Base-by-base conservation (phyloP, 2,329 filamentous ascomycete genomes). In the Ascocoryne sarcoides region DNA sequence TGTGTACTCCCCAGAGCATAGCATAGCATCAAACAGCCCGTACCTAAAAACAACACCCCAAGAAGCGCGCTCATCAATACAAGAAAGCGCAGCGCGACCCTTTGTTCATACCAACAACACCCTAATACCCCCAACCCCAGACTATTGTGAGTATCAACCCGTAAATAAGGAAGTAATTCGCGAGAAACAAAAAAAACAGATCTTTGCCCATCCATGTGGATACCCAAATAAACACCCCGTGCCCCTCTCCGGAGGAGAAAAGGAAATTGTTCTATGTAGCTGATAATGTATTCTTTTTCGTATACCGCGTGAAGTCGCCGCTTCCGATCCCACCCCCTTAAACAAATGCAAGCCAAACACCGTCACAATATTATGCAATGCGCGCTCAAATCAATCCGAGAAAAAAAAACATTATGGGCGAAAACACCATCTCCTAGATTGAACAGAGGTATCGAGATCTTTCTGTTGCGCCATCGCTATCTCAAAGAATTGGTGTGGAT, bases 241-340 rank as follows among this genome's bases (percentile, higher is more conserved):
- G 37, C 43, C 44, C 50, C 32, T 53, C 48, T 54, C 52, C 45
- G 39, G 23, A 34, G 42, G 43, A 51, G 40, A 47, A 57, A 56
- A 51, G 47, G 48, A 54, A 57, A 56, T 58, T 54, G 50, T 53
- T 58, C 53, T 60, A 58, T 59, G 50, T 57, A 52, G 50, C 47
- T 50, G 23, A 44, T 47, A 49, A 48, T 55, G 46, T 53, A 47
- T 57, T 45, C 56, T 47, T 54, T 56, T 53, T 55, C 54, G 53
- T 48, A 50, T 48, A 52, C 49, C 52, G 43, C 40, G 43, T 53
- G 55, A 60, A 58, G 57, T 53, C 55, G 49, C 57, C 56, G 56
- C 55, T 59, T 58, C 57, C 46, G 44, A 33, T 49, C 48, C 52
- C 48, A 7, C 7, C 23, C 43, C 47, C 49, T 42, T 51, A 53